phyloP scores from a whole-genome alignment of 2,329 filamentous ascomycete genomes.

The Madurella fahalii region DNA sequence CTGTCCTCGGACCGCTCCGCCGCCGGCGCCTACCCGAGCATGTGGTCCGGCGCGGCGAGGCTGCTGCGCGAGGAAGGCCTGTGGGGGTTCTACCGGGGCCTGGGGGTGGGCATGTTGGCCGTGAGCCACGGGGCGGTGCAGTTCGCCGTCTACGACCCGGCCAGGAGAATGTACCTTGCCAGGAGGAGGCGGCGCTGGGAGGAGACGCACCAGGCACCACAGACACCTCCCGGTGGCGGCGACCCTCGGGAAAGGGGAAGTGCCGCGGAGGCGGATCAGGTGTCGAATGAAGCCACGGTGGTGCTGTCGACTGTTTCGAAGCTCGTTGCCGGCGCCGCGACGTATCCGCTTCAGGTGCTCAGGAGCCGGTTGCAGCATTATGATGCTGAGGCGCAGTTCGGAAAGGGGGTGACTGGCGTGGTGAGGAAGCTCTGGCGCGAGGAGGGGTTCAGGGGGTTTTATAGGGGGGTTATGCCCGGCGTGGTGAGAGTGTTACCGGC shows the following conservation, averaged over 20 bases:
- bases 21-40: slow-evolving; percentile 75
- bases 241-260: background rate
- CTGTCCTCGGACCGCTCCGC: slow-evolving; percentile 72
- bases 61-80: slow-evolving; percentile 70
- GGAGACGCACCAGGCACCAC: background rate
- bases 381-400: slow-evolving; percentile 70
- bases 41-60: slow-evolving; percentile 64
- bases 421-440: slow-evolving; percentile 68
- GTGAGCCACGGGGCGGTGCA: slow-evolving; percentile 92
- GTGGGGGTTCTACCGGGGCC: slow-evolving; percentile 80
- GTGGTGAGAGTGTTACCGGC: slow-evolving; percentile 88
- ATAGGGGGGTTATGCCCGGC: slow-evolving; percentile 84
- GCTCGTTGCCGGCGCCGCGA: slow-evolving; percentile 80
- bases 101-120: slow-evolving; percentile 77
- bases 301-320: slow-evolving; percentile 77
- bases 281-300: slow-evolving; percentile 75
- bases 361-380: slow-evolving; percentile 86
- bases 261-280: slow-evolving; percentile 27
- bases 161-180: slow-evolving; percentile 54
- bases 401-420: slow-evolving; percentile 66
- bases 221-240: background rate
- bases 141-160: slow-evolving; percentile 87
- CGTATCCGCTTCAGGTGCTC: slow-evolving; percentile 94
- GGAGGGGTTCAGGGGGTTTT: slow-evolving; percentile 81
- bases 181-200: slow-evolving; percentile 28